These are phyloP conservation scores for Alternaria sp. DNA, from an alignment of 2,329 filamentous ascomycete genomes.

Conservation along the genomic window DNA sequence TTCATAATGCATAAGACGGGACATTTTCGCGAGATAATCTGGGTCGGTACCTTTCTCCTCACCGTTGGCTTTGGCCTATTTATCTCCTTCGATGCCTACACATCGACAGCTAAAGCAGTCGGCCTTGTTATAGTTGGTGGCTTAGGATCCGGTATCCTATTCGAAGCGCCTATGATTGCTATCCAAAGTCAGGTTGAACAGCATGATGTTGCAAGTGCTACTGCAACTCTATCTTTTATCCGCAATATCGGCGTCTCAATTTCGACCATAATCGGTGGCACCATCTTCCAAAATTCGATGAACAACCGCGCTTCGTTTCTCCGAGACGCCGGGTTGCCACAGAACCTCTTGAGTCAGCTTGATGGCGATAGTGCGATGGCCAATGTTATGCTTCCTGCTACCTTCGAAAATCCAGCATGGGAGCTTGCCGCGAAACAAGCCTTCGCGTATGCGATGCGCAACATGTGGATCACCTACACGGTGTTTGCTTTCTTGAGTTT, in stretches of 20 bases:
- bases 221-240: conserved; percentile 61
- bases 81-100: conserved; percentile 40
- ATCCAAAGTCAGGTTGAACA: conserved; percentile 63
- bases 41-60: conserved; percentile 44
- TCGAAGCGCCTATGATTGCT: conserved; percentile 65
- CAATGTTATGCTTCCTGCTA: conserved; percentile 65
- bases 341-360: conserved; percentile 59
- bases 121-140: conserved; percentile 62
- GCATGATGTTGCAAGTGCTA: conserved; percentile 62
- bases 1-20: conserved; percentile 58
- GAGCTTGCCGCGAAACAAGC: conserved; percentile 53
- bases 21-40: conserved; percentile 52
- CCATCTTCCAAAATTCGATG: conserved; percentile 68
- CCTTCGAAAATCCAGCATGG: conserved; percentile 57
- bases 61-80: conserved; percentile 49
- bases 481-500: conserved; percentile 52
- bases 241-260: conserved; percentile 57
- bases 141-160: conserved; percentile 62
- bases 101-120: conserved; percentile 51
- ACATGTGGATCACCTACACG: conserved; percentile 61
- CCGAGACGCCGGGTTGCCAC: conserved; percentile 59
- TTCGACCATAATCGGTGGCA: conserved; percentile 60
- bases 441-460: conserved; percentile 55
- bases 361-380: conserved; percentile 68
- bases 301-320: conserved; percentile 60